Conservation (phyloP, 1,284 basidiomycete species). For the Ustilago xerochloae region DNA sequence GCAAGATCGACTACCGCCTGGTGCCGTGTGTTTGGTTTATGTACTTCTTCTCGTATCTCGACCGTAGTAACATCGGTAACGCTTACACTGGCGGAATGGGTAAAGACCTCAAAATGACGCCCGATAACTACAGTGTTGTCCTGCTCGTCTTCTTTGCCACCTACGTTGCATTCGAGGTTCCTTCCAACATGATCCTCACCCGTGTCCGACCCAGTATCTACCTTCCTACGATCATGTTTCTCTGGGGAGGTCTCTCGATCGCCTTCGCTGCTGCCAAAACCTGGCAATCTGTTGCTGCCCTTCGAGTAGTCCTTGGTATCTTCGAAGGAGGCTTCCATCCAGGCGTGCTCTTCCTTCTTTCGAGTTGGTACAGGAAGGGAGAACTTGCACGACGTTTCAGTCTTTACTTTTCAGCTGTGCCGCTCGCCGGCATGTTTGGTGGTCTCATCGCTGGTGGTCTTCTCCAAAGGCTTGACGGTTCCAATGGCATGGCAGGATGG, state of each 20-base stretch:
- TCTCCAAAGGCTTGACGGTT: constrained; percentile 11
- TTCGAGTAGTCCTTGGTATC: constrained; percentile 35
- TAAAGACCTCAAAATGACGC: constrained; percentile 26
- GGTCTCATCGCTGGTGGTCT: constrained; percentile 19
- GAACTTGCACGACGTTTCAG: constrained; percentile 70
- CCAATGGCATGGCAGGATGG: constrained; percentile 27
- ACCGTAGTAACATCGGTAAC: constrained; percentile 40
- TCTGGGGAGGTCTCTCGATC: constrained; percentile 51
- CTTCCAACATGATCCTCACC: constrained; percentile 46
- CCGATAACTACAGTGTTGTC: constrained; percentile 23
- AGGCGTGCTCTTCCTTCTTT: constrained; percentile 62
- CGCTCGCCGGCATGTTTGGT: constrained; percentile 39
- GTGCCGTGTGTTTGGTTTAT: constrained; percentile 69
- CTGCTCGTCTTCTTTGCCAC: constrained; percentile 41
- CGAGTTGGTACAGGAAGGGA: constrained; percentile 68
- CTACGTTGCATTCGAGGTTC: constrained; percentile 40
- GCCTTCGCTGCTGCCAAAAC: constrained; percentile 18
- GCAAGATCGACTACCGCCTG: constrained; percentile 69
- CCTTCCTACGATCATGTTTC: constrained; percentile 49
- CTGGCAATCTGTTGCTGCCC: constrained; percentile 16
- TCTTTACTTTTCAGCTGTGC: constrained; percentile 70
- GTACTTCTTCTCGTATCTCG: constrained; percentile 54
- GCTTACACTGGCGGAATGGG: constrained; percentile 29
- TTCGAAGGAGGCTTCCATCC: constrained; percentile 49
- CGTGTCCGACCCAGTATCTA: constrained; percentile 41